phyloP scores from a whole-genome alignment of 2,329 filamentous ascomycete species.

The Trichoderma sp. region DNA sequence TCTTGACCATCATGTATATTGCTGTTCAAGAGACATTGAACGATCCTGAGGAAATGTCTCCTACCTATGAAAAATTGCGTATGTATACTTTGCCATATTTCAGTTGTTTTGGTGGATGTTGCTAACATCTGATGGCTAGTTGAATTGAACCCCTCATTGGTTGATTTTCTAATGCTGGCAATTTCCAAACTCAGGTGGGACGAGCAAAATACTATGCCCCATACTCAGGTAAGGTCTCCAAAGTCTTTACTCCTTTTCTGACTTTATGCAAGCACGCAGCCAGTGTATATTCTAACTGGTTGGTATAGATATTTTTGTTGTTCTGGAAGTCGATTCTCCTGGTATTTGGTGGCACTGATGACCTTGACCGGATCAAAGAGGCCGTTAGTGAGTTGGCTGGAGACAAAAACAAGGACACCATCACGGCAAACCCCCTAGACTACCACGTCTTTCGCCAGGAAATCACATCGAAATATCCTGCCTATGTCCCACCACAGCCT shows the following conservation, averaged over 20 bases:
- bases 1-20: constrained; percentile 67
- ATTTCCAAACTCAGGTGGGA: constrained; percentile 74
- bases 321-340: constrained; percentile 92
- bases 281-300: constrained; percentile 29
- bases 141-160: constrained; percentile 66
- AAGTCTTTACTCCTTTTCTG: constrained; percentile 29
- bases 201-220: constrained; percentile 62
- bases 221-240: constrained; percentile 58
- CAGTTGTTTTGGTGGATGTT: background rate
- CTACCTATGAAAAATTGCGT: constrained; percentile 56
- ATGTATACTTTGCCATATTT: constrained; percentile 29
- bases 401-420: constrained; percentile 71
- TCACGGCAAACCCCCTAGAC: constrained; percentile 91
- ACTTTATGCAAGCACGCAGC: background rate
- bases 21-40: constrained; percentile 60
- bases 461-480: constrained; percentile 95
- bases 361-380: constrained; percentile 74
- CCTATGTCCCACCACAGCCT: constrained; percentile 87
- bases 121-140: constrained; percentile 45
- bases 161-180: constrained; percentile 72
- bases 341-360: constrained; percentile 77
- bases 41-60: constrained; percentile 53
- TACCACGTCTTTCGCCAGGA: constrained; percentile 97
- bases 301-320: constrained; percentile 71
- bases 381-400: constrained; percentile 66